phyloP scores from a whole-genome alignment of 148 eudicot genomes.

The Silene latifolia region DNA sequence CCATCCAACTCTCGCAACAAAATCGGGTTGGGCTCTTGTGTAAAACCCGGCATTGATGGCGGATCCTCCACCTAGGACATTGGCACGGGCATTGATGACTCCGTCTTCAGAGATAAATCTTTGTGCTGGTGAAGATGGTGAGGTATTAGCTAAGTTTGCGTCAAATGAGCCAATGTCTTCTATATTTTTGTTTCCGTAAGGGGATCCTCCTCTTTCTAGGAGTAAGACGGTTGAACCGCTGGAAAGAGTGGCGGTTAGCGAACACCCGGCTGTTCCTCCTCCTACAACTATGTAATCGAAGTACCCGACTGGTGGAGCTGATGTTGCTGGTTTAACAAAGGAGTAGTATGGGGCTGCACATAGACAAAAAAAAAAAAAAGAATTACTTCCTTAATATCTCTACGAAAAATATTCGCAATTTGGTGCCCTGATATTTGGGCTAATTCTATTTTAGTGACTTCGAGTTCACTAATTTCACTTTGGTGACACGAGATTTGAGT shows the following conservation, averaged over 20 bases:
- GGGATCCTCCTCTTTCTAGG: slow-evolving; percentile 74
- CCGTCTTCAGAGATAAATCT: slow-evolving; percentile 79
- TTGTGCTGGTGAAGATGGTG: slow-evolving; percentile 68
- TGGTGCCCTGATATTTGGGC: too few species aligned
- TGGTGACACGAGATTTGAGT: too few species aligned
- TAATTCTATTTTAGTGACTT: too few species aligned
- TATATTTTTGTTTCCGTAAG: slow-evolving; percentile 56
- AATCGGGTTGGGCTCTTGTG: slow-evolving; percentile 52
- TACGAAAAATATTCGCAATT: too few species aligned
- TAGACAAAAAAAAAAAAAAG: too few species aligned
- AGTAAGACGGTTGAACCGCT: slow-evolving; percentile 45
- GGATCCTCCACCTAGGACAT: slow-evolving; percentile 74
- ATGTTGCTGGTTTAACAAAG: slow-evolving; percentile 57
- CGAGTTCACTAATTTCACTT: too few species aligned
- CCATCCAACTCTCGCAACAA: slow-evolving; percentile 45
- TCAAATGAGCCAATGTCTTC: slow-evolving; percentile 37
- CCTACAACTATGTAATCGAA: slow-evolving; percentile 87
- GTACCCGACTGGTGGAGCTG: slow-evolving; percentile 41
- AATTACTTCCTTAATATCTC: too few species aligned
- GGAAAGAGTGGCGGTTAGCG: slow-evolving; percentile 76
- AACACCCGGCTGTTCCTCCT: slow-evolving; percentile 85
- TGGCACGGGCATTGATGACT: slow-evolving; percentile 67
- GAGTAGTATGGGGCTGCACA: slow-evolving; percentile 59
- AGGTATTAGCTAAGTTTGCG: slow-evolving; percentile 34
- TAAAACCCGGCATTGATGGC: slow-evolving; percentile 85